Evolutionary conservation across 306 rosid genomes (phyloP).

Genomic region (Crotalaria pallida): DNA sequence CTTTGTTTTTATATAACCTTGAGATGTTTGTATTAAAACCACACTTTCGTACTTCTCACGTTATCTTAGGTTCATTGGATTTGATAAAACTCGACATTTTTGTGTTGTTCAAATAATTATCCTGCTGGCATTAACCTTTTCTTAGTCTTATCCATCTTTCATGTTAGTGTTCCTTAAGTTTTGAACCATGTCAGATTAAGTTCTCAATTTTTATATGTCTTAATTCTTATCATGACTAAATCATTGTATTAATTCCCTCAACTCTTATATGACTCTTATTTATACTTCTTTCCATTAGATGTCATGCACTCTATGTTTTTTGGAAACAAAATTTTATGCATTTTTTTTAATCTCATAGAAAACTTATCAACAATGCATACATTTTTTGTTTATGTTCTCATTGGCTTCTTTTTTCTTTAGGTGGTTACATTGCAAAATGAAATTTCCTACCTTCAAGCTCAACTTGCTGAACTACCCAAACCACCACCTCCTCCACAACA

Average conservation of each 20-base stretch:
- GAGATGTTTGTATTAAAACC: slow-evolving; percentile 25
- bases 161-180: not conserved
- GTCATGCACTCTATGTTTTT: not conserved
- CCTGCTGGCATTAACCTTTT: not conserved
- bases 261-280: too few relatives aligned
- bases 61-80: slow-evolving; percentile 1
- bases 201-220: not conserved
- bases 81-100: slow-evolving; percentile 5
- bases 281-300: too few relatives aligned
- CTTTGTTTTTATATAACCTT: slow-evolving; percentile 17
- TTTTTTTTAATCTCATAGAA: not conserved
- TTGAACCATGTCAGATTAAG: not conserved
- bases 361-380: not conserved
- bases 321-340: too few relatives aligned
- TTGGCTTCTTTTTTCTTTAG: slow-evolving; percentile 22
- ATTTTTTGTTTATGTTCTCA: not conserved
- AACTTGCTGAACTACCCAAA: slow-evolving; percentile 65
- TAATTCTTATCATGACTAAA: not conserved
- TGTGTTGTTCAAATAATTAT: slow-evolving; percentile 1
- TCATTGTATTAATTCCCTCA: not conserved
- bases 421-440: slow-evolving; percentile 85
- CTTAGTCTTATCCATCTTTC: not conserved
- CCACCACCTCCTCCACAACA: slow-evolving; percentile 52
- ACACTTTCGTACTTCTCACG: slow-evolving; percentile 28
- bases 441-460: slow-evolving; percentile 77